Conservation (phyloP, 768 basidiomycete genomes). For the Psilocybe tampanensis region DNA sequence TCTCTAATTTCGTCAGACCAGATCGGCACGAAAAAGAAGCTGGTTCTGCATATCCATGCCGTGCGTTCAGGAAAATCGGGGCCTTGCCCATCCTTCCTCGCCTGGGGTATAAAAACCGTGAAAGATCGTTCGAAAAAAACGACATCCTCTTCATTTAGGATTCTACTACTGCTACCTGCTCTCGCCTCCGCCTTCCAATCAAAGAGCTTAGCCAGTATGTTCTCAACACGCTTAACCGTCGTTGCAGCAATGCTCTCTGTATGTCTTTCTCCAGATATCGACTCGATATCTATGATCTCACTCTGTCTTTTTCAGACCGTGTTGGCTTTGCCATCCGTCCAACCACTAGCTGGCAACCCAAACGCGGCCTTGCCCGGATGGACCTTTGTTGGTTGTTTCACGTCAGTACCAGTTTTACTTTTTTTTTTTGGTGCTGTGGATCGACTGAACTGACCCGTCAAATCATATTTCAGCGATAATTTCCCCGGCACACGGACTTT, state of each 20-base stretch:
- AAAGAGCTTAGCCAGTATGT: not conserved
- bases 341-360: not conserved
- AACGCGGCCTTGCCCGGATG: slow-evolving; percentile 16
- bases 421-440: not conserved
- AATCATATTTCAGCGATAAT: slow-evolving; percentile 16
- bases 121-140: not conserved
- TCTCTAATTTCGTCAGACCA: not conserved
- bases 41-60: too few relatives aligned
- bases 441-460: not conserved
- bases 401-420: slow-evolving; percentile 2
- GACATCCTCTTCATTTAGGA: slow-evolving; percentile 2
- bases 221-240: not conserved
- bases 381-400: slow-evolving; percentile 18
- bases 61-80: not conserved
- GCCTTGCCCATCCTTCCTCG: too few relatives aligned
- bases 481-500: slow-evolving; percentile 16
- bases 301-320: not conserved
- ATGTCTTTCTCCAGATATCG: not conserved
- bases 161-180: not conserved
- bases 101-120: not conserved
- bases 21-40: not conserved
- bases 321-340: not conserved
- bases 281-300: too few relatives aligned
- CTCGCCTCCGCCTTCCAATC: not conserved
- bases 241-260: not conserved